phyloP scores from a whole-genome alignment of 768 basidiomycete species.

The Tricholoma matsutake region DNA sequence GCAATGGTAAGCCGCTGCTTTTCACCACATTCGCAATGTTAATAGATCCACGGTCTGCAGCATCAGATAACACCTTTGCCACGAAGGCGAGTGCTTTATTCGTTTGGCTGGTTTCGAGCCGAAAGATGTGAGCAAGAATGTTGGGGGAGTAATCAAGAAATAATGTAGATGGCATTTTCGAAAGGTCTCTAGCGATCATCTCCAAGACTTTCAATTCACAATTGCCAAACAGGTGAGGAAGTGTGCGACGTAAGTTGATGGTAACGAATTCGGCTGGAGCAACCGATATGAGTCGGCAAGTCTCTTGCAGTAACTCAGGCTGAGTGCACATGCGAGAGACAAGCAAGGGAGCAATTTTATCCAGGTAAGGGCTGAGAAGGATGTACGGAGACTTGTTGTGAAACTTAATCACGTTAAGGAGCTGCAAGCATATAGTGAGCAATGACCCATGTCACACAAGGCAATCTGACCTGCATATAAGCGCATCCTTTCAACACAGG shows the following conservation, averaged over 20 bases:
- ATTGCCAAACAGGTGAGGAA: constrained; percentile 67
- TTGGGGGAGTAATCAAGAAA: constrained; percentile 55
- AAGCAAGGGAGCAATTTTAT: constrained; percentile 63
- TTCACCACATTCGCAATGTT: constrained; percentile 54
- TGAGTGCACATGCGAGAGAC: constrained; percentile 55
- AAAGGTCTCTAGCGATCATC: constrained; percentile 54
- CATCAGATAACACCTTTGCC: constrained; percentile 50
- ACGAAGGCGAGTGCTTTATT: constrained; percentile 62
- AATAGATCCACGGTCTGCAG: constrained; percentile 35
- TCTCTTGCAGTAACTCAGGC: constrained; percentile 57
- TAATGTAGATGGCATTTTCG: constrained; percentile 41
- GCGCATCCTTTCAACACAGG: constrained; percentile 68
- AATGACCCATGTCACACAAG: background rate
- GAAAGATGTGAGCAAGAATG: constrained; percentile 66
- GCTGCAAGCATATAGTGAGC: constrained; percentile 34
- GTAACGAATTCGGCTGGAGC: constrained; percentile 58
- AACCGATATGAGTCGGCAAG: constrained; percentile 65
- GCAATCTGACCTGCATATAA: constrained; percentile 55
- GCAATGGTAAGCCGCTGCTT: constrained; percentile 63
- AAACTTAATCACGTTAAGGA: constrained; percentile 52
- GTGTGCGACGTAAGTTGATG: constrained; percentile 57
- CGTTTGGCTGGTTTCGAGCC: constrained; percentile 53
- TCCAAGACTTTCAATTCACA: constrained; percentile 58
- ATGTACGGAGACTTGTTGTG: constrained; percentile 62
- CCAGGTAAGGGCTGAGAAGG: constrained; percentile 67